Base-by-base conservation (phyloP, 768 basidiomycete species). In the Lanmaoa rubissima region DNA sequence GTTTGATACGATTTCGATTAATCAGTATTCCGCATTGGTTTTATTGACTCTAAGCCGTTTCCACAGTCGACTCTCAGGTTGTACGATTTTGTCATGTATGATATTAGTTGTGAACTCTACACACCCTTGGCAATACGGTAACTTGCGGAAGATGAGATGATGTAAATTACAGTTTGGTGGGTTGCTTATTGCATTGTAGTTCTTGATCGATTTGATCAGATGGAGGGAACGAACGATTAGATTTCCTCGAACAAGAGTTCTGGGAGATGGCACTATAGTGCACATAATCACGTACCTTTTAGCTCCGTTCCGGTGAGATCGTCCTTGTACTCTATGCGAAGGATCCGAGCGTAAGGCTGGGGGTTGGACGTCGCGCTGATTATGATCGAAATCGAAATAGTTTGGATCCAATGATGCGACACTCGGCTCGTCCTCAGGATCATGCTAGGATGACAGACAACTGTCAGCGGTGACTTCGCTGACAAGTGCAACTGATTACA, bases 401-500 rank as follows among this genome's bases (percentile, higher is more conserved):
- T 83, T 81, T 0, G 92, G 84, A 66, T 86, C 87, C 44, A 97
- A 81, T 11, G 90, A 86, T 41, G 83, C 78, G n/a, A 88, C 87
- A 31, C 77, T 76, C 2, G 95, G 94, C 67, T 97, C 94, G 67
- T 97, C 94, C 52, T 91, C 88, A 2, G 93, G 86, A 68, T 94
- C 92, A 63, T 93, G 90, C 85, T 88, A 28, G 58, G 53, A 58
- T 24, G 48, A 56, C 28, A 35, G 24, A 42, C 12, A n/a, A 52
- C 26, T 58, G 21, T 59, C 51, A 64, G 46, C 35, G 3, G 28
- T 19, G 9, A 36, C 21, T 42, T 19, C 21, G 46, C 17, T 8
- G n/a, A 55, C 12, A 40, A 36, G 24, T 17, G 13, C 48, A 34
- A 42, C 17, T 43, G 28, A 24, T 75, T 82, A 55, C 57, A 86